phyloP scores from a whole-genome alignment of 495 filamentous ascomycete genomes.

The Neurospora tetraspora region DNA sequence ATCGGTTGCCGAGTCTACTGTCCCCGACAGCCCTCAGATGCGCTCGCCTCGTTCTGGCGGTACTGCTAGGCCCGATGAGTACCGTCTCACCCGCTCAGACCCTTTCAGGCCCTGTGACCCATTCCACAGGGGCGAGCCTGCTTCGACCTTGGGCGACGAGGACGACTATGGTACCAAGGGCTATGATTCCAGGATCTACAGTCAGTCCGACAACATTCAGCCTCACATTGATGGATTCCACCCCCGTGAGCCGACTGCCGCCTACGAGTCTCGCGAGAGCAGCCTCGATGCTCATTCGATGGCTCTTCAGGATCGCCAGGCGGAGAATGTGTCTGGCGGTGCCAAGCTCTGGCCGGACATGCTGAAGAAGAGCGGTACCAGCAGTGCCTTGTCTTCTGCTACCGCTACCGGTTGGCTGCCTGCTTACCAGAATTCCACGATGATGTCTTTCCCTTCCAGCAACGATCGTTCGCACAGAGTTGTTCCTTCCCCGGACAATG shows the following conservation, averaged over 20 bases:
- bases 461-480: background rate
- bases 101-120: slow-evolving; percentile 28
- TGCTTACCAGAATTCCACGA: slow-evolving; percentile 19
- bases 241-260: background rate
- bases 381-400: slow-evolving; percentile 34
- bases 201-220: slow-evolving; percentile 8
- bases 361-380: slow-evolving; percentile 33
- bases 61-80: slow-evolving; percentile 4
- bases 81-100: slow-evolving; percentile 20
- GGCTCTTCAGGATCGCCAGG: slow-evolving; percentile 13
- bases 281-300: slow-evolving; percentile 7
- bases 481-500: slow-evolving; percentile 14
- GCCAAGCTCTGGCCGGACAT: slow-evolving; percentile 32
- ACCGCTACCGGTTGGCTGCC: slow-evolving; percentile 38
- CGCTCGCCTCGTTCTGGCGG: slow-evolving; percentile 1
- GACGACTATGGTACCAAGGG: slow-evolving; percentile 11
- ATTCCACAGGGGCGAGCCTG: slow-evolving; percentile 9
- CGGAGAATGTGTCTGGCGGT: slow-evolving; percentile 9
- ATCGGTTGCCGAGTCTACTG: slow-evolving; percentile 26
- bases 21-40: background rate
- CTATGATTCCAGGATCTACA: slow-evolving; percentile 15
- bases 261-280: slow-evolving; percentile 8
- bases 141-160: slow-evolving; percentile 8
- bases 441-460: background rate
- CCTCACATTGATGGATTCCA: background rate